These are phyloP conservation scores for Claviceps capensis DNA, from an alignment of 2,329 filamentous ascomycete genomes.

Conservation along the genomic window DNA sequence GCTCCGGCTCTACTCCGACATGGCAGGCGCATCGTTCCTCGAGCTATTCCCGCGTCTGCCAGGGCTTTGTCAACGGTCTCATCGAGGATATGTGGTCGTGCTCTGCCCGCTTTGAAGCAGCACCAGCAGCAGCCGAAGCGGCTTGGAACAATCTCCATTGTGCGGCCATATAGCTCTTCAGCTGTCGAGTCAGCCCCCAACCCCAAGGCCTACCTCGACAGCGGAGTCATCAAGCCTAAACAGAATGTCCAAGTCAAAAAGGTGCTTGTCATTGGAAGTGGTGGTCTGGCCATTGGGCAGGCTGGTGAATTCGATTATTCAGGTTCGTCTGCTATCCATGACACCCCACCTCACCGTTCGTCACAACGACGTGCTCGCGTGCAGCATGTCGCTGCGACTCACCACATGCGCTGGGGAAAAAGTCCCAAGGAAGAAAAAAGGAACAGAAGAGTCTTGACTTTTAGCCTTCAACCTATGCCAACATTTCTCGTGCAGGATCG, in stretches of 20 bases:
- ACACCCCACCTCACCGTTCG: background rate
- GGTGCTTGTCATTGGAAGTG: slow-evolving; percentile 89
- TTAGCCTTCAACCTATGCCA: slow-evolving; percentile 4
- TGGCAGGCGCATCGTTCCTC: slow-evolving; percentile 32
- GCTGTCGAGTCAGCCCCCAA: slow-evolving; percentile 58
- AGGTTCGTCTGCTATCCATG: slow-evolving; percentile 40
- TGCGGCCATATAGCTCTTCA: slow-evolving; percentile 26
- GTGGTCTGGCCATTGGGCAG: slow-evolving; percentile 91
- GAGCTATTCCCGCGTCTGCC: slow-evolving; percentile 27
- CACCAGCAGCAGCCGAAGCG: slow-evolving; percentile 23
- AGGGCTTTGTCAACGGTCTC: slow-evolving; percentile 29
- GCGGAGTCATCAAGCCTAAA: slow-evolving; percentile 68
- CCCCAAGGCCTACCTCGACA: slow-evolving; percentile 77
- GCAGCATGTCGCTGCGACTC: background rate
- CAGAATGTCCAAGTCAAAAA: slow-evolving; percentile 87
- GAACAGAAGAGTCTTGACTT: background rate
- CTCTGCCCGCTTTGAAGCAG: slow-evolving; percentile 18
- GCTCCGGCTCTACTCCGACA: slow-evolving; percentile 44
- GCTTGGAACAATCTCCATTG: slow-evolving; percentile 32
- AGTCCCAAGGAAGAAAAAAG: background rate
- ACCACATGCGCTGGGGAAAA: background rate
- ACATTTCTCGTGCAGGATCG: slow-evolving; percentile 46
- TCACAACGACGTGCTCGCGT: background rate
- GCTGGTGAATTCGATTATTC: slow-evolving; percentile 98
- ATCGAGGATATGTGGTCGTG: slow-evolving; percentile 19